Percentiles rank a stretch among this genome's conserved stretches.
phyloP scores from a whole-genome alignment of 495 filamentous ascomycete genomes.

The Apodospora peruviana region DNA sequence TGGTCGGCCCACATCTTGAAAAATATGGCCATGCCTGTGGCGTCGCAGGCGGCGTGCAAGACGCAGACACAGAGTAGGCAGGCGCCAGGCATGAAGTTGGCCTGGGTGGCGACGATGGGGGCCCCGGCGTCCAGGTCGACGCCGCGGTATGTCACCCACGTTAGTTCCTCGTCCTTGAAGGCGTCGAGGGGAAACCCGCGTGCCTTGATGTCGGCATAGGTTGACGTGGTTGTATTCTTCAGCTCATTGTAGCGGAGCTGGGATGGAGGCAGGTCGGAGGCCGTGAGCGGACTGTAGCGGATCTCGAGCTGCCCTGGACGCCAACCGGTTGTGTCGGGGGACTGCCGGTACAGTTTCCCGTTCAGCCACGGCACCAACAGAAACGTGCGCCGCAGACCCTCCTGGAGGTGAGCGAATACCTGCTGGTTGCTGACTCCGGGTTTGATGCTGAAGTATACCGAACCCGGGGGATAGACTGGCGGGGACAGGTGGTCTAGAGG shows the following conservation, averaged over 20 bases:
- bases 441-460: background rate
- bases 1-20: background rate
- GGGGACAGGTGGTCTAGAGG: background rate
- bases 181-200: background rate
- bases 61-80: background rate
- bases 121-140: background rate
- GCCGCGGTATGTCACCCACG: background rate
- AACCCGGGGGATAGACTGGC: background rate
- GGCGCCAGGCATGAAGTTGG: background rate
- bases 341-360: background rate
- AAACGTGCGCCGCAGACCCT: background rate
- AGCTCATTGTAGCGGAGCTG: background rate
- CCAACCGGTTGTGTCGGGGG: background rate
- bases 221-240: background rate
- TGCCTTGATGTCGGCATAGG: background rate
- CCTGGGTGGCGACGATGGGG: background rate
- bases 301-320: background rate
- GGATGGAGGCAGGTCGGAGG: background rate
- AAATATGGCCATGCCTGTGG: background rate
- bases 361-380: background rate
- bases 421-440: background rate
- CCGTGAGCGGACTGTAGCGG: background rate
- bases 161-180: background rate
- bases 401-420: background rate
- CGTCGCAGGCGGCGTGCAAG: background rate